A percentile compares a stretch with the other conserved stretches of the same genome.
Conservation (phyloP, 805 yeast species). For the Teunomyces funiuensis region DNA sequence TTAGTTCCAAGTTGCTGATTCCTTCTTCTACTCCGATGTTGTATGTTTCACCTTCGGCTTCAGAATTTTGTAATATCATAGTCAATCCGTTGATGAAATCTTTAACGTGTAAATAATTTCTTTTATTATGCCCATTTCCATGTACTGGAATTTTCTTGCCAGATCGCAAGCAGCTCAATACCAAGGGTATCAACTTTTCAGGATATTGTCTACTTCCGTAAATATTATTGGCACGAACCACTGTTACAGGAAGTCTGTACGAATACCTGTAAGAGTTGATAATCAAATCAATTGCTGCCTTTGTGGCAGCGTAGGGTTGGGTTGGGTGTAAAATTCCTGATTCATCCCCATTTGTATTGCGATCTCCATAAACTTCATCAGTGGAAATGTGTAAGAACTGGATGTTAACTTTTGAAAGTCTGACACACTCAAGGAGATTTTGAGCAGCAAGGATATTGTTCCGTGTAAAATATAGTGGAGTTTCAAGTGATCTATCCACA, state of each 20-base stretch:
- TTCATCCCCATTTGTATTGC: conserved; percentile 29
- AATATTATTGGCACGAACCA: conserved; percentile 50
- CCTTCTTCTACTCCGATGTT: conserved; percentile 29
- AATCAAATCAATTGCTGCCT: conserved; percentile 53
- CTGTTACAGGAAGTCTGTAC: conserved; percentile 40
- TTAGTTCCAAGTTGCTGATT: conserved; percentile 22
- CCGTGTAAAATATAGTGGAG: conserved; percentile 43
- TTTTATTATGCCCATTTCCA: conserved; percentile 45
- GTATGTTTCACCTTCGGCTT: conserved; percentile 9
- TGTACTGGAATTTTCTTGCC: conserved; percentile 38
- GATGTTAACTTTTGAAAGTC: conserved; percentile 17
- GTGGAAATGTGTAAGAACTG: conserved; percentile 55
- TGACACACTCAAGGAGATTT: conserved; percentile 43
- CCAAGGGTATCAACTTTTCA: conserved; percentile 48
- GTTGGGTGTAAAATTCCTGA: conserved; percentile 44
- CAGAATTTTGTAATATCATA: conserved; percentile 18
- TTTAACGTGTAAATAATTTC: conserved; percentile 46
- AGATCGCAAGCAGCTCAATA: conserved; percentile 18
- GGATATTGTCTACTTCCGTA: conserved; percentile 56
- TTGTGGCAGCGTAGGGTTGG: conserved; percentile 57
- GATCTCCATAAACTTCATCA: conserved; percentile 60
- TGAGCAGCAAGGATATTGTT: conserved; percentile 51
- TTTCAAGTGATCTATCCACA: conserved; percentile 50
- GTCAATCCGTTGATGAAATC: conserved; percentile 44
- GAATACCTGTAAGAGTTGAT: conserved; percentile 45